Evolutionary conservation across 2,329 filamentous ascomycete species (phyloP).

Genomic region (Chaetomiaceae sp.): DNA sequence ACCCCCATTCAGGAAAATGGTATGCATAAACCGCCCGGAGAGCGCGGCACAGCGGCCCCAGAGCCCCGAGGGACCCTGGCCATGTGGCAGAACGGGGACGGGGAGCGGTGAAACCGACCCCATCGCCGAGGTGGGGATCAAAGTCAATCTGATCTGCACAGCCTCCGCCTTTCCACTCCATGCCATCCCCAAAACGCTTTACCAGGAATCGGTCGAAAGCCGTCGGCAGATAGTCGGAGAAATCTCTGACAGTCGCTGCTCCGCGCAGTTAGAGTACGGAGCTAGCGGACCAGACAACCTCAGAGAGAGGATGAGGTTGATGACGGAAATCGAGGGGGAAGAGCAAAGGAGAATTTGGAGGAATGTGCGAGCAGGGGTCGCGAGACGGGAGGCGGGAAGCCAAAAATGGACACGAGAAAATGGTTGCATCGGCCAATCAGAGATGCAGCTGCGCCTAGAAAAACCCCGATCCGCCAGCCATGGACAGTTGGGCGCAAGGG

Average conservation of each 20-base stretch:
- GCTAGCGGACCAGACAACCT: too few species aligned
- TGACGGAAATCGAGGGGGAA: neutral
- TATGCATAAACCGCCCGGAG: too few species aligned
- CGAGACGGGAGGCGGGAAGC: constrained; percentile 16
- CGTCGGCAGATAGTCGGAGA: neutral
- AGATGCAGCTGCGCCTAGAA: constrained; percentile 14
- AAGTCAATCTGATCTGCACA: neutral
- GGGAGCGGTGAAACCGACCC: neutral
- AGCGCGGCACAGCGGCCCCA: neutral
- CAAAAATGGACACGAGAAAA: constrained; percentile 42
- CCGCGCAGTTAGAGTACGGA: too few species aligned
- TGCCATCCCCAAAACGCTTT: neutral
- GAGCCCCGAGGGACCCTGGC: neutral
- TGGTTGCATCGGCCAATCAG: constrained; percentile 38
- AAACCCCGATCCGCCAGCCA: constrained; percentile 23
- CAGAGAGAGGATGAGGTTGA: too few species aligned
- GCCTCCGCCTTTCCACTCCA: neutral
- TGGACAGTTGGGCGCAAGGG: constrained; percentile 9
- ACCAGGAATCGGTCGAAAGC: neutral
- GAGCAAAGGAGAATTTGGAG: neutral
- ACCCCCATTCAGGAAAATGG: too few species aligned
- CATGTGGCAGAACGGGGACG: neutral
- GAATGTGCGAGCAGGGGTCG: constrained; percentile 15
- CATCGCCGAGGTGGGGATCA: neutral
- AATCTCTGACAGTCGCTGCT: neutral